Evolutionary conservation across 2,329 filamentous ascomycete genomes (phyloP).

Genomic region (Verticillium albo-atrum): DNA sequence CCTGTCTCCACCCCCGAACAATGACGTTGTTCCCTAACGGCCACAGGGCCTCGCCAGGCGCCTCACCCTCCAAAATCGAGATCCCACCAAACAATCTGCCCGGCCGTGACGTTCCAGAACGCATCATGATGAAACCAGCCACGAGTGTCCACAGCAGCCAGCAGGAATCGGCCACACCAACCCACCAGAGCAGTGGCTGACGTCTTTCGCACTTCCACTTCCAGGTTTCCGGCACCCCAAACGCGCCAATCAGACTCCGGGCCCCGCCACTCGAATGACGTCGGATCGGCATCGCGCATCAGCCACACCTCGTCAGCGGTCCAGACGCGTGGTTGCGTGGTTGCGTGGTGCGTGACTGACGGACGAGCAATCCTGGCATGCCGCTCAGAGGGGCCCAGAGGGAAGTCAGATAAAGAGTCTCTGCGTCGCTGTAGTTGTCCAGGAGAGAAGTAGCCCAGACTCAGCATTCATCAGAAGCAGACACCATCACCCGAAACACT

Average conservation of each 20-base stretch:
- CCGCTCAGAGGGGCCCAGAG: too few species aligned
- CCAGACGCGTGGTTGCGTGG: background rate
- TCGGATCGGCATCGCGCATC: background rate
- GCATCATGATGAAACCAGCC: slow-evolving; percentile 3
- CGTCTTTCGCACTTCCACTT: background rate
- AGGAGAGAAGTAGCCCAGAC: background rate
- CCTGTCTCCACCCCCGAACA: background rate
- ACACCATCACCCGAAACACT: background rate
- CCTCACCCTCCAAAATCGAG: background rate
- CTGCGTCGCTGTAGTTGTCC: background rate
- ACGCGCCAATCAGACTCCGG: background rate
- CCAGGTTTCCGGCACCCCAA: background rate
- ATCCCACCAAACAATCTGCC: background rate
- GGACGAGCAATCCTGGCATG: background rate
- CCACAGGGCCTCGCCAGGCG: background rate
- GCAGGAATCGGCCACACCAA: background rate
- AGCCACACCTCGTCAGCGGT: background rate
- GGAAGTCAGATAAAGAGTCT: background rate
- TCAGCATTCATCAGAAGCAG: background rate
- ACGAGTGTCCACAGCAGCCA: background rate
- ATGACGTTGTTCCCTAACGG: background rate
- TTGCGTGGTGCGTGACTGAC: background rate
- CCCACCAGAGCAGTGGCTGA: background rate
- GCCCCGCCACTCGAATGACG: background rate
- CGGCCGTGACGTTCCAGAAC: background rate